Conservation (phyloP, 805 yeast genomes). For the Ogataea degrootiae region DNA sequence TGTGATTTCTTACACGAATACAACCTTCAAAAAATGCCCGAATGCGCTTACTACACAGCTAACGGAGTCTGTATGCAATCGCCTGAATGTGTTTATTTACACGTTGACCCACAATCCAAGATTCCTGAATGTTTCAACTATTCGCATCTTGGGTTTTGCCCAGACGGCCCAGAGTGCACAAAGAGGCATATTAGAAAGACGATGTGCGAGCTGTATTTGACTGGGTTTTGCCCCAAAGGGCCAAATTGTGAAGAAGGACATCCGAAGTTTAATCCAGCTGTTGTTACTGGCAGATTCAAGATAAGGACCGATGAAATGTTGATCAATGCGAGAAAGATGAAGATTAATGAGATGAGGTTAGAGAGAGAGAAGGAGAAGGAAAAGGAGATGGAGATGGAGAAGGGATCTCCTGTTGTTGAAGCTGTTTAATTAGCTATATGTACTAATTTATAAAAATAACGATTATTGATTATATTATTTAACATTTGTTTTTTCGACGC, state of each 20-base stretch:
- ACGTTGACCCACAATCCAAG: constrained; percentile 82
- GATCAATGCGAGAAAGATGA: constrained; percentile 3
- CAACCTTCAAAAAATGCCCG: constrained; percentile 92
- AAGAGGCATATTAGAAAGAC: constrained; percentile 74
- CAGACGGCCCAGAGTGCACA: constrained; percentile 82
- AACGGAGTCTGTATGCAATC: constrained; percentile 86
- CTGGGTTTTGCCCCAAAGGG: constrained; percentile 94
- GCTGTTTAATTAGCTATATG: too few relatives aligned
- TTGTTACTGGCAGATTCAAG: constrained; percentile 40
- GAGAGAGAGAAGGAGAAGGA: too few relatives aligned
- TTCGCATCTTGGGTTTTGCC: constrained; percentile 80
- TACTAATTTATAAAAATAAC: too few relatives aligned
- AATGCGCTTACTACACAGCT: constrained; percentile 81
- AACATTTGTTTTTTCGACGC: too few relatives aligned
- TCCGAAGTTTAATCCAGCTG: constrained; percentile 59
- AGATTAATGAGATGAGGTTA: not conserved
- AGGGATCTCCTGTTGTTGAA: too few relatives aligned
- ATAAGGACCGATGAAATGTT: constrained; percentile 37
- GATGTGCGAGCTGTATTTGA: constrained; percentile 72
- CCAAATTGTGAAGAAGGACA: constrained; percentile 74
- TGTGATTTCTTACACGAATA: constrained; percentile 97
- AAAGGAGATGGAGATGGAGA: too few relatives aligned
- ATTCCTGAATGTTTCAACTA: constrained; percentile 86
- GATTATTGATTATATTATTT: too few relatives aligned
- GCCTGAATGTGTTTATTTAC: constrained; percentile 90